Base-by-base conservation (phyloP, 192 early-diverging fungal species). In the Podila epigama region DNA sequence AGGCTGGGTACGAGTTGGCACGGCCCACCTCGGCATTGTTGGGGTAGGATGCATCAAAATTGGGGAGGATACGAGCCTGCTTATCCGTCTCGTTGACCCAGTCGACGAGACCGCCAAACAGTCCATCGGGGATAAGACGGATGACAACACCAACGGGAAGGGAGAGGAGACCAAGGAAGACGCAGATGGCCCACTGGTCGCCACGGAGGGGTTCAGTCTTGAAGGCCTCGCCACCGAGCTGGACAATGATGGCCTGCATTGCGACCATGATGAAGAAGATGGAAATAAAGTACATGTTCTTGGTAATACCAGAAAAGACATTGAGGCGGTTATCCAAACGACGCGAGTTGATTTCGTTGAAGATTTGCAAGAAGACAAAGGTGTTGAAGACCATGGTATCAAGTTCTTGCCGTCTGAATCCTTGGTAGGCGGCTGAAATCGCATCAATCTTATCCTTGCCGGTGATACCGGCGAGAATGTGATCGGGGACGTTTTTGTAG, bases 351-450 rank as follows among this genome's bases (percentile, higher is more conserved):
- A 97, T 86, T 83, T 94, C 89, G 85, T 94, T 95, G 67, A 95
- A 95, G 34, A 95, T 84, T 81, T 97, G 95, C 63, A 92, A 86
- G 69, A 93, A 92, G 3, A 95, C 91, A 83, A 97, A 97, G 6
- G 92, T 88, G 69, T 95, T 97, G 77, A 96, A 97, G 50, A 97
- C 91, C 53, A 96, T 79, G 27, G 94, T 92, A 41, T 90, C 84
- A 36, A 93, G 70, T 9, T 70, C 67, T 44, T 79, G 87, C 68
- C 11, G 55, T 63, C 63, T 89, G 82, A 66, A 68, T 2, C 11
- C 29, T 1, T 13, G 12, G 40, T 66, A 70, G 28, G 62, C 48
- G 0, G 1, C 60, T 20, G 29, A 6, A 8, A 25, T 27, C 9
- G 36, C 27, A 20, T 42, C 51, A 6, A 29, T 51, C 7, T 25